Percentiles rank a stretch among this genome's conserved stretches.
Conservation (phyloP, 2,329 filamentous ascomycete species). For the Elsinoe batatas region DNA sequence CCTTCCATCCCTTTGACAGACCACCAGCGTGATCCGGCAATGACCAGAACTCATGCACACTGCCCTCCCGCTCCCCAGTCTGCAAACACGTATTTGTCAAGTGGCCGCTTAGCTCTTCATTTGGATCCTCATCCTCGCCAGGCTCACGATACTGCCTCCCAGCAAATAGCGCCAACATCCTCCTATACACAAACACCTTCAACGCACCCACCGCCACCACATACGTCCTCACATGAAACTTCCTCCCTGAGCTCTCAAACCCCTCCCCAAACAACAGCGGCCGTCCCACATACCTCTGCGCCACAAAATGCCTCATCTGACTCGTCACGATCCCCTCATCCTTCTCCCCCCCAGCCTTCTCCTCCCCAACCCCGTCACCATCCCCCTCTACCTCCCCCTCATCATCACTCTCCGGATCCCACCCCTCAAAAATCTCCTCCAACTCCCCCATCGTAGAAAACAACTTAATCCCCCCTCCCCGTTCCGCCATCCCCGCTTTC, state of each 20-base stretch:
- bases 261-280: constrained; percentile 56
- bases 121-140: constrained; percentile 30
- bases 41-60: constrained; percentile 66
- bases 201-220: constrained; percentile 72
- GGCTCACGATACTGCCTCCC: constrained; percentile 62
- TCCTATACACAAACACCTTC: constrained; percentile 73
- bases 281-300: constrained; percentile 86
- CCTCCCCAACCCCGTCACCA: constrained; percentile 24
- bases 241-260: constrained; percentile 50
- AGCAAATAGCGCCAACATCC: constrained; percentile 91
- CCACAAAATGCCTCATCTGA: constrained; percentile 90
- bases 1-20: constrained; percentile 37
- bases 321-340: constrained; percentile 62
- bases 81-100: constrained; percentile 96
- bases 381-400: constrained; percentile 29
- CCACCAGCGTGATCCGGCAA: constrained; percentile 38
- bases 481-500: constrained; percentile 95
- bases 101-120: constrained; percentile 58
- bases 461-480: constrained; percentile 82
- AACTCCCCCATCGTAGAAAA: constrained; percentile 80
- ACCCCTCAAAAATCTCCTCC: constrained; percentile 80
- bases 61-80: constrained; percentile 46
- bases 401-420: constrained; percentile 44
- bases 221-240: constrained; percentile 93
- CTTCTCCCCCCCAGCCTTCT: constrained; percentile 33